phyloP scores from a whole-genome alignment of 1,284 basidiomycete genomes.

The Porphyrellus sp. region DNA sequence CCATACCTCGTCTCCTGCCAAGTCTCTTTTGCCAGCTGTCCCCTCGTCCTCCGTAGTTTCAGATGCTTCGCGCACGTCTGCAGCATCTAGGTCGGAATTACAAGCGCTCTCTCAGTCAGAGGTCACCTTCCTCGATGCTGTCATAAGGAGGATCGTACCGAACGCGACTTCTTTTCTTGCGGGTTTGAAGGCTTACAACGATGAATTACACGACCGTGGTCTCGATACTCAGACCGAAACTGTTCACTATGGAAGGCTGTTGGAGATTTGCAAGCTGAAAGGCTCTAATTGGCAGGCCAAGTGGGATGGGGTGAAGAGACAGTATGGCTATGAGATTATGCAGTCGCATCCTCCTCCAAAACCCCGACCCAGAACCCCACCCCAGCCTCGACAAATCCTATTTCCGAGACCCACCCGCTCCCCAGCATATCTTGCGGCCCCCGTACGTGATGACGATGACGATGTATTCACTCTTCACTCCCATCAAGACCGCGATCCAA shows the following conservation, averaged over 20 bases:
- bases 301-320: constrained; percentile 65
- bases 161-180: constrained; percentile 67
- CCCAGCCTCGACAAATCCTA: constrained; percentile 13
- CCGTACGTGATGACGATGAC: constrained; percentile 36
- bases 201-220: constrained; percentile 65
- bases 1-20: constrained; percentile 34
- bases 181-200: constrained; percentile 80
- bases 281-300: constrained; percentile 74
- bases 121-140: constrained; percentile 68
- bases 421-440: constrained; percentile 19
- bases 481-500: constrained; percentile 39
- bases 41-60: constrained; percentile 21
- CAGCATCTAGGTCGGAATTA: constrained; percentile 53
- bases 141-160: constrained; percentile 62
- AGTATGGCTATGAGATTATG: constrained; percentile 42
- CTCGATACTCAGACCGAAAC: constrained; percentile 77
- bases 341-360: constrained; percentile 7
- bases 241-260: constrained; percentile 71
- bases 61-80: constrained; percentile 48
- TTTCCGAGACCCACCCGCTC: constrained; percentile 19
- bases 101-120: constrained; percentile 55
- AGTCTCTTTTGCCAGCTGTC: constrained; percentile 10
- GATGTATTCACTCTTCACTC: constrained; percentile 48
- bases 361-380: constrained; percentile 12
- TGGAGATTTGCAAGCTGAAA: constrained; percentile 75